Conservation (phyloP, 352 stramenopile genomes). For the Salisapilia sapeloensis region DNA sequence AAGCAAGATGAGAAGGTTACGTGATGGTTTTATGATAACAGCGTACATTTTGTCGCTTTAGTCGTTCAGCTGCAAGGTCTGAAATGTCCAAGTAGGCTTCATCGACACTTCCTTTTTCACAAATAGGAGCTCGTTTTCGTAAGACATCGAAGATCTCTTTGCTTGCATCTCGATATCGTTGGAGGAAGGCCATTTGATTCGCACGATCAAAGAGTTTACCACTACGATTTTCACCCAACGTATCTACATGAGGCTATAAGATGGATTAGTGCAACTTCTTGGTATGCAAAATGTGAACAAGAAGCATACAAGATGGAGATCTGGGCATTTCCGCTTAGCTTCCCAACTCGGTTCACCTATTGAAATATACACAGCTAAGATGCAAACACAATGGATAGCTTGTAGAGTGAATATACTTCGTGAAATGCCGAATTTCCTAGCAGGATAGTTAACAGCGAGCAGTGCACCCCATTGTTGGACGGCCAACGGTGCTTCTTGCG, state of each 20-base stretch:
- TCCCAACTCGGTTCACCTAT: conserved; percentile 45
- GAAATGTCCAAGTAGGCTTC: conserved; percentile 74
- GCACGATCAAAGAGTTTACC: conserved; percentile 43
- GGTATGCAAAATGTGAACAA: not conserved
- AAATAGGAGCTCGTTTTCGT: conserved; percentile 19
- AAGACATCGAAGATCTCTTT: conserved; percentile 62
- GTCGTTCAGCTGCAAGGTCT: conserved; percentile 29
- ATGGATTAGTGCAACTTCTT: no score
- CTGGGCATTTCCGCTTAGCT: conserved; percentile 52
- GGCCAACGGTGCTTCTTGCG: conserved; percentile 35
- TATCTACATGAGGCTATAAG: conserved; percentile 69
- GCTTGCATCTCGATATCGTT: conserved; percentile 63
- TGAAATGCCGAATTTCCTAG: conserved; percentile 46
- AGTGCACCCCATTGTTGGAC: conserved; percentile 77
- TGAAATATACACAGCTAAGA: no score
- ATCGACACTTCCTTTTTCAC: conserved; percentile 67
- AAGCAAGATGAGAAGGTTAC: no score
- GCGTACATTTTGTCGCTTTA: conserved; percentile 12
- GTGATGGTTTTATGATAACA: no score
- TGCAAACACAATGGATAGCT: not conserved
- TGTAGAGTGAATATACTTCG: conserved; percentile 9
- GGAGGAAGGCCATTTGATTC: conserved; percentile 68
- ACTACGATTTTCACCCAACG: conserved; percentile 51
- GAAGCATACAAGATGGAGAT: conserved; percentile 47
- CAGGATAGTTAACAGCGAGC: conserved; percentile 72